Evolutionary conservation across 371 early-diverging fungal species (phyloP).

Genomic region (Dinochytrium kinnereticum): DNA sequence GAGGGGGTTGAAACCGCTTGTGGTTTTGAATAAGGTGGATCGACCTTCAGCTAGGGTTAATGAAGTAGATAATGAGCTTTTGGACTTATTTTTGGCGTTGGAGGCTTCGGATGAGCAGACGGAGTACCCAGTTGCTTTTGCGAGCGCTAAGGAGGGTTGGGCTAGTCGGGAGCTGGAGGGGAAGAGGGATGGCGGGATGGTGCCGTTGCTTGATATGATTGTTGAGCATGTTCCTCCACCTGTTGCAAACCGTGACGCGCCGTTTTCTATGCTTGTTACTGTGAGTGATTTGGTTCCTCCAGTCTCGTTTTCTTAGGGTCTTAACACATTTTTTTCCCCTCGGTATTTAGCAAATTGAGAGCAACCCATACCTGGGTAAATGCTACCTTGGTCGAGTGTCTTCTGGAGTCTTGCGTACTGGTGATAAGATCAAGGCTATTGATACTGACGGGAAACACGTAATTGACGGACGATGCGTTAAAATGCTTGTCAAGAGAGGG

Average conservation of each 20-base stretch:
- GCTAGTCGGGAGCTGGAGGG: slow-evolving; percentile 57
- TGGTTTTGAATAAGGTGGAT: slow-evolving; percentile 82
- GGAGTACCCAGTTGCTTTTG: slow-evolving; percentile 72
- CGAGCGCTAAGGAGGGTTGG: slow-evolving; percentile 84
- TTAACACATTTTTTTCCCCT: too few species aligned
- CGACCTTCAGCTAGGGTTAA: slow-evolving; percentile 71
- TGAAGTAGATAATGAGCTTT: slow-evolving; percentile 72
- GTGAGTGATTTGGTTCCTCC: too few species aligned
- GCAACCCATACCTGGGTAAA: slow-evolving; percentile 78
- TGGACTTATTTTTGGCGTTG: slow-evolving; percentile 75
- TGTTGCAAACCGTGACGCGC: slow-evolving; percentile 58
- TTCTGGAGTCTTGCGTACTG: slow-evolving; percentile 67
- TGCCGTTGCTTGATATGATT: slow-evolving; percentile 71
- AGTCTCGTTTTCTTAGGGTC: too few species aligned
- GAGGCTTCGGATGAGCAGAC: slow-evolving; percentile 78
- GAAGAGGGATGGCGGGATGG: slow-evolving; percentile 53
- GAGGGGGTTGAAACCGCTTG: slow-evolving; percentile 68
- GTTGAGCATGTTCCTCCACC: slow-evolving; percentile 70
- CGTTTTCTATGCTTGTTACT: slow-evolving; percentile 79
- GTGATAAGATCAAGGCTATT: slow-evolving; percentile 71
- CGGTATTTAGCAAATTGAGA: slow-evolving; percentile 64
- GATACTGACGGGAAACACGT: slow-evolving; percentile 63
- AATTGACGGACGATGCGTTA: slow-evolving; percentile 66
- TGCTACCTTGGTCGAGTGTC: slow-evolving; percentile 74
- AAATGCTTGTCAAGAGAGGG: slow-evolving; percentile 72